Evolutionary conservation across 1,139 yeast genomes (phyloP).

Genomic region (Zhuliangozyma parablackwelliae): DNA sequence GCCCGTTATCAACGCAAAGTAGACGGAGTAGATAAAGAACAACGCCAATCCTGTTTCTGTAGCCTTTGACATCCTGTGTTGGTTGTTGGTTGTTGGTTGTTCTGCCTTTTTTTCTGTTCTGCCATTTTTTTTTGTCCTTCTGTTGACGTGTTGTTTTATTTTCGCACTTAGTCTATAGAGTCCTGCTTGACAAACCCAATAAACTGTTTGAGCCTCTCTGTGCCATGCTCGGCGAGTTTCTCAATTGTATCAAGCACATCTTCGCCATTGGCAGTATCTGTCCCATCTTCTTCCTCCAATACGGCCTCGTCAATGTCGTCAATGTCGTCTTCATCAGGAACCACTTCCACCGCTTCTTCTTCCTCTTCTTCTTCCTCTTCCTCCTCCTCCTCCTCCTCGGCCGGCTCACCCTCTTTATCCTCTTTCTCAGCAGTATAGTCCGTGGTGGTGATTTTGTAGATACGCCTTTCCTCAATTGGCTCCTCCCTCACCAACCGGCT

Average conservation of each 20-base stretch:
- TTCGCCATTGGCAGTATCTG: constrained; percentile 11
- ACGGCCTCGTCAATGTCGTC: constrained; percentile 16
- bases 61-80: constrained; percentile 58
- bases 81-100: not conserved
- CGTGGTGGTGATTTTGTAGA: constrained; percentile 40
- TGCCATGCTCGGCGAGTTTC: constrained; percentile 30
- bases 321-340: constrained; percentile 21
- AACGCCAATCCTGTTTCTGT: constrained; percentile 52
- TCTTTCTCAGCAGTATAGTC: constrained; percentile 30
- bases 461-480: constrained; percentile 33
- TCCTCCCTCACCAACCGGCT: constrained; percentile 48
- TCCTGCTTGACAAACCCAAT: constrained; percentile 50
- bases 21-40: constrained; percentile 47
- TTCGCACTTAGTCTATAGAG: constrained; percentile 5
- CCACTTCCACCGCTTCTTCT: constrained; percentile 14
- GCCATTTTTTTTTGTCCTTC: not conserved
- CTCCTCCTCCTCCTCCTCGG: constrained; percentile 14
- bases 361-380: constrained; percentile 19
- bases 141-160: not conserved
- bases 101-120: not conserved
- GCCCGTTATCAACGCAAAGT: constrained; percentile 50
- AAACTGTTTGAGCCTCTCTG: constrained; percentile 34
- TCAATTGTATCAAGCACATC: constrained; percentile 29
- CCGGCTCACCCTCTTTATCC: constrained; percentile 20
- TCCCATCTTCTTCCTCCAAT: constrained; percentile 11